Percentiles rank a stretch among this genome's conserved stretches.
Conservation (phyloP, 805 yeast genomes). For the Myxozyma vanderwaltii region DNA sequence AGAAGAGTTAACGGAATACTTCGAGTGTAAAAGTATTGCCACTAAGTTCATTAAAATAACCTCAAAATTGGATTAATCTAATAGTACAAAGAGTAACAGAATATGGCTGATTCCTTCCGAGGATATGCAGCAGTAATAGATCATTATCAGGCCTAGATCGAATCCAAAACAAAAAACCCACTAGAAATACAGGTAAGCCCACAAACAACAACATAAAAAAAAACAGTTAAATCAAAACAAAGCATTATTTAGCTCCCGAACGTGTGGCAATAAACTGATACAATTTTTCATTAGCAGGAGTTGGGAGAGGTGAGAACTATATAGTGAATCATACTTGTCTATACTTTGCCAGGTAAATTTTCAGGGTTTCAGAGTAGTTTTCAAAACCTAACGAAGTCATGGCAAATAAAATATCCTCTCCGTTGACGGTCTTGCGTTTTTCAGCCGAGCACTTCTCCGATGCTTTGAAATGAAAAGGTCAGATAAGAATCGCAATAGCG, state of each 20-base stretch:
- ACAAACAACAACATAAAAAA: neutral
- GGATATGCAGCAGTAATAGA: neutral
- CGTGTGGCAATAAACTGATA: conserved; percentile 16
- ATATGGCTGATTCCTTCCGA: neutral
- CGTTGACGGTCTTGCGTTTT: conserved; percentile 69
- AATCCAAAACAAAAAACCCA: neutral
- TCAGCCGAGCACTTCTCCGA: conserved; percentile 65
- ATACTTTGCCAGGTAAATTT: conserved; percentile 68
- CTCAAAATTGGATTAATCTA: too few relatives aligned
- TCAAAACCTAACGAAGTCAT: conserved; percentile 69
- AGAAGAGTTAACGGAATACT: too few relatives aligned
- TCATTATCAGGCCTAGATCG: neutral
- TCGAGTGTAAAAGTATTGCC: too few relatives aligned
- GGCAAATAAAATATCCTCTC: conserved; percentile 66
- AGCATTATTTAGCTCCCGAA: conserved; percentile 6
- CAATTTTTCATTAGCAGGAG: neutral
- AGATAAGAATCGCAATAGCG: neutral
- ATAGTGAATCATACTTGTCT: conserved; percentile 45
- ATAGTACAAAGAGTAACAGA: neutral
- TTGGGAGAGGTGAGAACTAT: neutral
- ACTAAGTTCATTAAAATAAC: too few relatives aligned
- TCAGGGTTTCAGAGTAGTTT: conserved; percentile 67
- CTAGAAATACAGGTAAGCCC: neutral
- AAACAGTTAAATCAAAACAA: neutral
- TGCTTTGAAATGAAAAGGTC: conserved; percentile 36